phyloP scores from a whole-genome alignment of 179 eudicot genomes.

The Silene noctiflora region DNA sequence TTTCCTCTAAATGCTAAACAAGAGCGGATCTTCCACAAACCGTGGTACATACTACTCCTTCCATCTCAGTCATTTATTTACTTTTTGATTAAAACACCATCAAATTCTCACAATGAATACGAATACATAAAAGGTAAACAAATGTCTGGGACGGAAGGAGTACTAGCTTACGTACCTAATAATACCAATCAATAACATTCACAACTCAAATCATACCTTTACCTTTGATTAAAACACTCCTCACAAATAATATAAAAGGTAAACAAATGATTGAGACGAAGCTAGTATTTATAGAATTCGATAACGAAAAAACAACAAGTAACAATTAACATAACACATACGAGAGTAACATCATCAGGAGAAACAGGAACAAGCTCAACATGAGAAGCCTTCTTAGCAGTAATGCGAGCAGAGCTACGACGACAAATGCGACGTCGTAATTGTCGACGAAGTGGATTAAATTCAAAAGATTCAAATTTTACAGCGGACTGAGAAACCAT shows the following conservation, averaged over 20 bases:
- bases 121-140: too few relatives aligned
- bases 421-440: constrained; percentile 4
- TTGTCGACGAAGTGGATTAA: constrained; percentile 20
- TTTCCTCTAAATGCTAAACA: background rate
- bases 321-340: background rate
- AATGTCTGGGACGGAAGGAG: background rate
- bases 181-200: too few relatives aligned
- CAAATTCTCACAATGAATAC: too few relatives aligned
- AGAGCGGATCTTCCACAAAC: background rate
- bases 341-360: constrained; percentile 32
- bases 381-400: constrained; percentile 25
- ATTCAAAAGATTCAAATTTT: background rate
- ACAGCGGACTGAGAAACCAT: constrained; percentile 15
- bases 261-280: too few relatives aligned
- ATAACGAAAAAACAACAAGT: background rate
- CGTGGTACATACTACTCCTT: background rate
- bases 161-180: too few relatives aligned
- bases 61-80: too few relatives aligned
- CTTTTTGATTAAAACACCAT: too few relatives aligned
- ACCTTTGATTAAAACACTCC: too few relatives aligned
- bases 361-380: constrained; percentile 37
- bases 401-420: constrained; percentile 11
- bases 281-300: too few relatives aligned
- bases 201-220: too few relatives aligned
- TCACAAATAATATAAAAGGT: too few relatives aligned